A percentile compares a stretch with the other conserved stretches of the same genome.
phyloP scores from a whole-genome alignment of 179 eudicot species.

The Carnegiea gigantea region DNA sequence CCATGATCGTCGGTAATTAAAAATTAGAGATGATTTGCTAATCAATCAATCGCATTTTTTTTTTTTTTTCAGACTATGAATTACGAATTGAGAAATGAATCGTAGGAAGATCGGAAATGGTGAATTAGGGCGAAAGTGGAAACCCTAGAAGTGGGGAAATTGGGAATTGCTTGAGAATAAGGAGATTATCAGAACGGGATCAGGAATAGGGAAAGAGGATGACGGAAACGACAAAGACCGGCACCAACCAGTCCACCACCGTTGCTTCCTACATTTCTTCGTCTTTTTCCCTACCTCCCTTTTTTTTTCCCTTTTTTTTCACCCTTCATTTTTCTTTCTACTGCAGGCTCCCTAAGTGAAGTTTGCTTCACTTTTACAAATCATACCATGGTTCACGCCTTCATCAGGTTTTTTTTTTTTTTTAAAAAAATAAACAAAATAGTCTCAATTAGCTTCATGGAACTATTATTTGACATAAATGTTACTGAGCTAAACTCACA shows the following conservation, averaged over 20 bases:
- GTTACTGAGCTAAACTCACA: too few relatives aligned
- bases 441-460: too few relatives aligned
- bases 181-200: background rate
- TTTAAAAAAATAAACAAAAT: too few relatives aligned
- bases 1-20: conserved; percentile 24
- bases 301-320: too few relatives aligned
- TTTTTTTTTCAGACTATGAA: background rate
- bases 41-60: conserved; percentile 13
- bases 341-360: too few relatives aligned
- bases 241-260: conserved; percentile 20
- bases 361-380: background rate
- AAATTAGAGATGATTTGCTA: background rate
- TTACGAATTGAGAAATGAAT: background rate
- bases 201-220: background rate
- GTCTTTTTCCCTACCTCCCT: background rate
- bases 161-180: background rate
- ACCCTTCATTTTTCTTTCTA: too few relatives aligned
- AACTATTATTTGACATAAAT: too few relatives aligned
- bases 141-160: conserved; percentile 1
- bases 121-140: background rate
- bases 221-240: background rate
- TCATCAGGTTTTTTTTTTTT: too few relatives aligned
- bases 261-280: background rate
- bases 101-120: background rate
- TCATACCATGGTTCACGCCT: too few relatives aligned